Evolutionary conservation across 306 rosid species (phyloP).

Genomic region (Sphenostylis stenocarpa): DNA sequence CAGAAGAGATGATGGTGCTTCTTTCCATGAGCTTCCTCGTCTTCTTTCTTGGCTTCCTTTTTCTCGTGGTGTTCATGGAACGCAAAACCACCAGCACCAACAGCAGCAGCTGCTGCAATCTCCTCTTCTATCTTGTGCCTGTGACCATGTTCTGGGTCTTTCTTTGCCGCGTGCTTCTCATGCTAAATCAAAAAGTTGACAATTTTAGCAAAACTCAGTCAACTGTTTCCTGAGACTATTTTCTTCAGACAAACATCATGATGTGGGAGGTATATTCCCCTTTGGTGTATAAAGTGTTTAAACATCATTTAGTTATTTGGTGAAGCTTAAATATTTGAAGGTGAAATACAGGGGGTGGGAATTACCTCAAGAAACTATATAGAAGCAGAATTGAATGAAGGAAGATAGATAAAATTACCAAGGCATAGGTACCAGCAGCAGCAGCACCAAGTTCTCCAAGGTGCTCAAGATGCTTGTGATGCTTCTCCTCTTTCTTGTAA

Average conservation of each 20-base stretch:
- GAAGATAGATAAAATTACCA: slow-evolving; percentile 46
- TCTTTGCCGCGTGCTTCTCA: slow-evolving; percentile 62
- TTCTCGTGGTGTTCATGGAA: slow-evolving; percentile 80
- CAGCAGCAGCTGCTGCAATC: slow-evolving; percentile 49
- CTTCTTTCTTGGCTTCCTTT: slow-evolving; percentile 60
- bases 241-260: too few species aligned
- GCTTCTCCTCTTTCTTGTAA: slow-evolving; percentile 68
- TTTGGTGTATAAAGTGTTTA: too few species aligned
- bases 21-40: slow-evolving; percentile 65
- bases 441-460: slow-evolving; percentile 51
- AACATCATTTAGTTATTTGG: too few species aligned
- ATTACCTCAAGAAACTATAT: background rate
- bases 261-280: too few species aligned
- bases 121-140: slow-evolving; percentile 76
- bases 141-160: slow-evolving; percentile 64
- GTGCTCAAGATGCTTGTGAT: slow-evolving; percentile 70
- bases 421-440: slow-evolving; percentile 68
- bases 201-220: too few species aligned
- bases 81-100: slow-evolving; percentile 64
- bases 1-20: slow-evolving; percentile 66
- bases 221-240: too few species aligned
- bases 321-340: too few species aligned
- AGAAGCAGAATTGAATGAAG: background rate
- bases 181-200: background rate
- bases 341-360: background rate